A percentile compares a stretch with the other conserved stretches of the same genome.
phyloP scores from a whole-genome alignment of 495 filamentous ascomycete species.

The Niebla homalea region DNA sequence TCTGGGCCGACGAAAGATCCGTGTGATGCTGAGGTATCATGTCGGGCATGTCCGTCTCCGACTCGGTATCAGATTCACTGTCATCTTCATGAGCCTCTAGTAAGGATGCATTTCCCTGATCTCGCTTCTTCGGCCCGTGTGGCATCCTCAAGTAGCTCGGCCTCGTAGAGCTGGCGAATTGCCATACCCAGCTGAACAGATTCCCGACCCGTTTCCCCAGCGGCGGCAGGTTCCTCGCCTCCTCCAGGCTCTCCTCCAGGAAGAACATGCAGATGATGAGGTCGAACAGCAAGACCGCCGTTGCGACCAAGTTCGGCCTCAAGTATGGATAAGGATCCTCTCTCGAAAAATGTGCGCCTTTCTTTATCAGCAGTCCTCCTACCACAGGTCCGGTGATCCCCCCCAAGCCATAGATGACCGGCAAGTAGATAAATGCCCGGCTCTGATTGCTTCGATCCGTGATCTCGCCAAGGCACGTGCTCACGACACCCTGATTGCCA shows the following conservation, averaged over 20 bases:
- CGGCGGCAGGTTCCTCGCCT: slow-evolving; percentile 48
- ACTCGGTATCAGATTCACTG: slow-evolving; percentile 18
- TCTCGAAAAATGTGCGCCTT: slow-evolving; percentile 32
- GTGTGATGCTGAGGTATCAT: slow-evolving; percentile 28
- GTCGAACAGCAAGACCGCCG: slow-evolving; percentile 56
- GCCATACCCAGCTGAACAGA: slow-evolving; percentile 60
- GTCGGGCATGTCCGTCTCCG: slow-evolving; percentile 20
- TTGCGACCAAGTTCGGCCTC: slow-evolving; percentile 65
- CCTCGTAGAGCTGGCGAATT: slow-evolving; percentile 47
- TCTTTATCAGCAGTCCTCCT: slow-evolving; percentile 67
- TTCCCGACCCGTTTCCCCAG: slow-evolving; percentile 42
- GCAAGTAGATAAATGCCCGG: slow-evolving; percentile 79
- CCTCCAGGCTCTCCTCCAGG: slow-evolving; percentile 80
- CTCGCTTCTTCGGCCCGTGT: neutral
- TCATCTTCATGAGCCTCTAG: slow-evolving; percentile 24
- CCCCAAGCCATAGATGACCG: slow-evolving; percentile 83
- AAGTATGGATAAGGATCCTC: slow-evolving; percentile 67
- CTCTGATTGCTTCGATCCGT: slow-evolving; percentile 92
- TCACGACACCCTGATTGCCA: slow-evolving; percentile 78
- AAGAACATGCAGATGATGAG: slow-evolving; percentile 59
- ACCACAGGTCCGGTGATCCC: slow-evolving; percentile 84
- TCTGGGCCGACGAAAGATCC: slow-evolving; percentile 31
- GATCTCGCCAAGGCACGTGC: slow-evolving; percentile 86
- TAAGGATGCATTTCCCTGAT: slow-evolving; percentile 20
- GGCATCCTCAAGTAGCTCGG: slow-evolving; percentile 43